Conservation (phyloP, 1,139 yeast species). For the Yamadazyma songkhlaensis region DNA sequence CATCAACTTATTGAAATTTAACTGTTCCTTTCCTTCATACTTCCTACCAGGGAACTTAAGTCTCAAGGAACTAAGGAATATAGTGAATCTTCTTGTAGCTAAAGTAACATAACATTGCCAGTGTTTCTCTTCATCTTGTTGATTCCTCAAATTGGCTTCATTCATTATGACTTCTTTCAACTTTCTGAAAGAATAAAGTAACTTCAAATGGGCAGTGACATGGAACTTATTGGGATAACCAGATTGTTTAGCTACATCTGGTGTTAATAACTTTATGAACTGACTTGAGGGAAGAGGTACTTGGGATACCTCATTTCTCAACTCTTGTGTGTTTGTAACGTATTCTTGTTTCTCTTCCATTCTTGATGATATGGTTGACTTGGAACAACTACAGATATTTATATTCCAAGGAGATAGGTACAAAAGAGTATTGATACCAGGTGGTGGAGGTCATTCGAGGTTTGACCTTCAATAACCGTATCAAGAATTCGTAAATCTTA, state of each 20-base stretch:
- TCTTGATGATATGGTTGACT: too few species aligned
- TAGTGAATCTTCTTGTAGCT: slow-evolving; percentile 28
- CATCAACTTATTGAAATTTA: not conserved
- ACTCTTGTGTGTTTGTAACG: too few species aligned
- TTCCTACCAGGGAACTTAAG: not conserved
- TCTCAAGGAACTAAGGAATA: slow-evolving; percentile 21
- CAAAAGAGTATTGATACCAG: too few species aligned
- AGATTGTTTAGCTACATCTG: slow-evolving; percentile 2
- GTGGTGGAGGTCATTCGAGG: too few species aligned
- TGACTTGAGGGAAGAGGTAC: not conserved
- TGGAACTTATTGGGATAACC: slow-evolving; percentile 5
- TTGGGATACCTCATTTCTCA: too few species aligned
- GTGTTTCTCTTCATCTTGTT: slow-evolving; percentile 13
- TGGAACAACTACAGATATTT: too few species aligned
- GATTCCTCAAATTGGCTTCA: not conserved
- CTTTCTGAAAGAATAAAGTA: slow-evolving; percentile 1
- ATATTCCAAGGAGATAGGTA: too few species aligned
- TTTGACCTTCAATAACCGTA: too few species aligned
- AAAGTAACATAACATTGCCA: slow-evolving; percentile 31
- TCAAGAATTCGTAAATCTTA: too few species aligned
- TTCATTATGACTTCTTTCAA: slow-evolving; percentile 1
- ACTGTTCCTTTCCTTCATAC: not conserved
- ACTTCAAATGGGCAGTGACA: slow-evolving; percentile 5
- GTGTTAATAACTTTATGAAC: not conserved
- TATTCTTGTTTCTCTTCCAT: too few species aligned